Base-by-base conservation (phyloP, 495 filamentous ascomycete genomes). In the Penicillium antarcticum region DNA sequence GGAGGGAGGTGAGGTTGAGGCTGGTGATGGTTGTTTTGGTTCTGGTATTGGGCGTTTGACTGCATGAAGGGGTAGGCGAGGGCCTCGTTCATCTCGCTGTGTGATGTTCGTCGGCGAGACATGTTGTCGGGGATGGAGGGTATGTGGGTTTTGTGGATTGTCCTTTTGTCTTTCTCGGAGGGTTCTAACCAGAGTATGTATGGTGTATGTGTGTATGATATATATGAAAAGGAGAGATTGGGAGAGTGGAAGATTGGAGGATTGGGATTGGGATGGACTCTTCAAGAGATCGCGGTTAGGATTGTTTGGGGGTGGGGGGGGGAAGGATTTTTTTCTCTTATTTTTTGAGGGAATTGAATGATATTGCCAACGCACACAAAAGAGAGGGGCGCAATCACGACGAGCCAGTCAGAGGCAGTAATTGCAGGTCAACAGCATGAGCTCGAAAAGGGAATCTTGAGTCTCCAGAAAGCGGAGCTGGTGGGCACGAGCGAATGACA, bases 61-160 rank as follows among this genome's bases (percentile, higher is more conserved):
- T 61, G 64, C 51, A 53, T 61, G 53, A 61, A 73, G 7, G 70
- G 67, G 56, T 73, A 71, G 16, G 69, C 67, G 47, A 63, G 24
- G 11, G 72, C 61, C 53, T 70, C 69, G 40, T 71, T 73, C 58
- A 69, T 61, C 58, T 75, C 73, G 58, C 70, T 73, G 52, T 76
- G 63, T 26, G 71, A 73, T 23, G 66, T 62, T 65, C 70, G 67
- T 43, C 71, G 73, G 53, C 70, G 71, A 61, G 71, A 70, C 73
- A 76, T 75, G 53, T 45, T 67, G 26, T 37, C 32, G 48, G 37
- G 39, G 17, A 18, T 18, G 45, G 46, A 35, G 35, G 53, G 29
- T 49, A 55, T 45, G 42, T 56, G 43, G 42, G 17, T 21, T n/a
- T 34, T 45, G 12, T 13, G 11, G 23, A 17, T 45, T 10, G 24